These are phyloP conservation scores for Tolypocladium amazonense DNA, from an alignment of 2,329 filamentous ascomycete genomes.

Conservation along the genomic window DNA sequence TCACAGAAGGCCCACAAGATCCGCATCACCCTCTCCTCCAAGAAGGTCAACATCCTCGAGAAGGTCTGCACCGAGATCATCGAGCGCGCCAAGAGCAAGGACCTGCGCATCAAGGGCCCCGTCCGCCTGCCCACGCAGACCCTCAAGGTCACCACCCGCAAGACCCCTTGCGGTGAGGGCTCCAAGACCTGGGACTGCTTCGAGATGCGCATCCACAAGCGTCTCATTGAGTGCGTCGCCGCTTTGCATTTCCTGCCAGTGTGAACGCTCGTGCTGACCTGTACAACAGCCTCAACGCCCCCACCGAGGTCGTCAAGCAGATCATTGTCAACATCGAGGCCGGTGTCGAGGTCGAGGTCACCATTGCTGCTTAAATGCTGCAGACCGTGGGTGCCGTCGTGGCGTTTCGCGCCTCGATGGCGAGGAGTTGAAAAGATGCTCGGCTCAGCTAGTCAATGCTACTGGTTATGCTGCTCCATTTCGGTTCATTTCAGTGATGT, in stretches of 20 bases:
- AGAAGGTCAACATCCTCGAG: constrained; percentile 92
- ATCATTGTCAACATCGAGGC: constrained; percentile 96
- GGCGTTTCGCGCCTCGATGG: neutral
- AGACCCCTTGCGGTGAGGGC: constrained; percentile 99
- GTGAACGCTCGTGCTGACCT: constrained; percentile 3
- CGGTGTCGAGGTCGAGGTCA: constrained; percentile 87
- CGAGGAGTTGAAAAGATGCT: neutral
- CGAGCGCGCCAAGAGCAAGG: constrained; percentile 97
- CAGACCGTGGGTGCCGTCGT: neutral
- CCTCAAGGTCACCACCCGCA: constrained; percentile 93
- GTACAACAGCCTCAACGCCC: constrained; percentile 66
- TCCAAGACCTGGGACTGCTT: constrained; percentile 99
- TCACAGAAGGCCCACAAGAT: constrained; percentile 86
- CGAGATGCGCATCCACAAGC: constrained; percentile 99
- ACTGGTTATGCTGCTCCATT: neutral
- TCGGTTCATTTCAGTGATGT: neutral
- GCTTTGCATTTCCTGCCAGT: neutral
- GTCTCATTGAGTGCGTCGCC: constrained; percentile 72
- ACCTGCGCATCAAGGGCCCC: constrained; percentile 95
- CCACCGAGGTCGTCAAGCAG: constrained; percentile 95
- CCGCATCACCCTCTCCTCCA: constrained; percentile 92
- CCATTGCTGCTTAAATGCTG: constrained; percentile 64
- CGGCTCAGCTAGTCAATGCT: neutral
- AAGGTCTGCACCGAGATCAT: constrained; percentile 98
- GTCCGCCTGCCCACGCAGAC: constrained; percentile 97